Evolutionary conservation across 1,284 basidiomycete species (phyloP), one percentile per base, ranked within the genome.

Genomic region (Cerioporus squamosus): DNA sequence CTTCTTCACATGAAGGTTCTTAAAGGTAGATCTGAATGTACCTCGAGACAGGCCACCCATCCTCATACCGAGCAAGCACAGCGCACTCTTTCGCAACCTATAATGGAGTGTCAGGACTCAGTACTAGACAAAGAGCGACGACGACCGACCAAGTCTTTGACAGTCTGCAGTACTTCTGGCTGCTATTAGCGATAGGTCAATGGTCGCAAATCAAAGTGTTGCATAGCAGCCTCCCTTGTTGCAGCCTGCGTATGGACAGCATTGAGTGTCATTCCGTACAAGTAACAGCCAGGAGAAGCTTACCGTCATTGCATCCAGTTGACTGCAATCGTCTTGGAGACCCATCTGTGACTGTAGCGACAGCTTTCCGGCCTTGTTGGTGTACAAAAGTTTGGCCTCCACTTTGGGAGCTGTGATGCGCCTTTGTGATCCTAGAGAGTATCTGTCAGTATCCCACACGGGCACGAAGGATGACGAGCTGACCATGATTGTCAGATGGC

Each of bases 271-370:
- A 6, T 5, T 2, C 14, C 18, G 5, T 14, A 17, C 38, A 39
- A 15, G 38, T 39, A 9, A 6, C 15, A 39, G 14, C 15, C 38
- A 17, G 3, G 38, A 5, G 9, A 29, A 29, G 5, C 48, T n/a
- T 17, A 40, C 48, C 17, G 36, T 50, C 48, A 50, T 50, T 14
- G 39, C 14, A 4, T 50, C 23, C 48, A 50, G 8, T 24, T 5
- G 22, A 6, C 17, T 20, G 12, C 22, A 5, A n/a, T 50, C 48
- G 36, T 23, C n/a, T 20, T 50, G 18, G 4, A 40, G 36, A 40
- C 48, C 48, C 48, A 50, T 50, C 36, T 50, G 48, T 17, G 48
- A 20, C 36, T 50, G 48, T 22, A 50, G 23, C 1, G 48, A 50
- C 26, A 9, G 26, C 26, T 29, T 29, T 29, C 26, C 26, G 12